Evolutionary conservation across 73 alveolate species (phyloP), one percentile per base, ranked within the genome.

Genomic region (Tetrahymena borealis): DNA sequence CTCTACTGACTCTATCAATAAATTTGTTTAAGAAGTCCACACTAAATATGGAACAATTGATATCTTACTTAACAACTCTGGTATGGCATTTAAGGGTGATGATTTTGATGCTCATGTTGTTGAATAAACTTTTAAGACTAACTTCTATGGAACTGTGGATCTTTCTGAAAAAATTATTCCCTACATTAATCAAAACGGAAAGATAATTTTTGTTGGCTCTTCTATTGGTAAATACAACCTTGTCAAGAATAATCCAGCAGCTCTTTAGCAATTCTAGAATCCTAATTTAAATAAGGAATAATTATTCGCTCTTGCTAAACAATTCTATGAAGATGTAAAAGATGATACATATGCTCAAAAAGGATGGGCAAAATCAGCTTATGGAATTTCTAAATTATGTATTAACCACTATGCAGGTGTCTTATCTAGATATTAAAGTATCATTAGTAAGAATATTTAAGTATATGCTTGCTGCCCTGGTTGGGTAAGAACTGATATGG

Each of bases 401-500:
- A 95, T 96, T 28, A 96, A 96, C 94, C 79, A 94, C 15, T 96
- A 91, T 94, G 95, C 96, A 1, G 92, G 85, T 43, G 91, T 95
- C 4, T 93, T 96, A 20, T 96, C 97, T 0, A 78, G 78, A 28
- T 78, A 91, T 91, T 78, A 90, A 40, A 93, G 93, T 28, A 94
- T 96, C 24, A 92, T 40, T 32, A 78, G 95, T 11, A 95, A 94
- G 92, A 91, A 92, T 32, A 77, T 96, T 28, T 60, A 96, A 42
- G 98, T 95, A 18, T 96, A 94, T 95, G 39, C 97, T 24, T 92
- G 95, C 93, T 96, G 96, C 93, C 98, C 98, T 31, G 98, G 98
- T 18, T 96, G 98, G 98, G 95, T 96, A 10, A 96, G 78, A 78
- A 95, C 97, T 40, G 98, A 96, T 92, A 96, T 96, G 98, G 98